Conservation (phyloP, 2,329 filamentous ascomycete genomes). For the Xylariales sp. region DNA sequence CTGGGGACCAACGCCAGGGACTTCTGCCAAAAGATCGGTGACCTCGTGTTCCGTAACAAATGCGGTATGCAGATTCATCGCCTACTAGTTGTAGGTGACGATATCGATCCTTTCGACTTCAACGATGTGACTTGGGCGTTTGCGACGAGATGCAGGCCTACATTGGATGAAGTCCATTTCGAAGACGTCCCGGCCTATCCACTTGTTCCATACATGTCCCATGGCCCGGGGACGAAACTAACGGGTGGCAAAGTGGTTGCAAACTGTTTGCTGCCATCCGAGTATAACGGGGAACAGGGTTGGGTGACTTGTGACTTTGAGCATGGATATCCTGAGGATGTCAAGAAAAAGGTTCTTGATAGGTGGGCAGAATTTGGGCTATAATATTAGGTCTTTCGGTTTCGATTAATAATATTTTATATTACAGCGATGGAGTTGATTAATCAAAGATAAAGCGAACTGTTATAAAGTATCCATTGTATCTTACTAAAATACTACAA, state of each 20-base stretch:
- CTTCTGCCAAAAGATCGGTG: constrained; percentile 34
- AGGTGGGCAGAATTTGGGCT: no score
- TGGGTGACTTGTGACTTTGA: constrained; percentile 28
- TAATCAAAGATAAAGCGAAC: no score
- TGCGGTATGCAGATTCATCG: constrained; percentile 37
- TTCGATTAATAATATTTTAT: no score
- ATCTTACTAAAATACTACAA: no score
- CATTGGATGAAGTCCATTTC: constrained; percentile 36
- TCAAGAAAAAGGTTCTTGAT: constrained; percentile 30
- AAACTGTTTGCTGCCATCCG: constrained; percentile 35
- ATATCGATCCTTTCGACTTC: constrained; percentile 41
- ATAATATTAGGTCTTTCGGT: no score
- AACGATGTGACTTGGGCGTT: constrained; percentile 47
- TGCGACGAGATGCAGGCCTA: constrained; percentile 40
- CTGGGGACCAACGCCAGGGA: constrained; percentile 43
- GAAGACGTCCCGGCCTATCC: constrained; percentile 38
- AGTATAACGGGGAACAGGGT: constrained; percentile 32
- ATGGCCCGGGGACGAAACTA: constrained; percentile 27
- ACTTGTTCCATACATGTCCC: constrained; percentile 41
- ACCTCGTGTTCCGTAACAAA: constrained; percentile 38
- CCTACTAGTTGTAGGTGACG: constrained; percentile 40
- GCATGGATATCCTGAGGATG: constrained; percentile 29
- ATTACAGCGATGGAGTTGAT: no score
- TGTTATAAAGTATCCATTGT: no score
- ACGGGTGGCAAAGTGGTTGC: constrained; percentile 41